These are phyloP conservation scores for Teratosphaeria viscida DNA, from an alignment of 2,329 filamentous ascomycete species.

Conservation along the genomic window DNA sequence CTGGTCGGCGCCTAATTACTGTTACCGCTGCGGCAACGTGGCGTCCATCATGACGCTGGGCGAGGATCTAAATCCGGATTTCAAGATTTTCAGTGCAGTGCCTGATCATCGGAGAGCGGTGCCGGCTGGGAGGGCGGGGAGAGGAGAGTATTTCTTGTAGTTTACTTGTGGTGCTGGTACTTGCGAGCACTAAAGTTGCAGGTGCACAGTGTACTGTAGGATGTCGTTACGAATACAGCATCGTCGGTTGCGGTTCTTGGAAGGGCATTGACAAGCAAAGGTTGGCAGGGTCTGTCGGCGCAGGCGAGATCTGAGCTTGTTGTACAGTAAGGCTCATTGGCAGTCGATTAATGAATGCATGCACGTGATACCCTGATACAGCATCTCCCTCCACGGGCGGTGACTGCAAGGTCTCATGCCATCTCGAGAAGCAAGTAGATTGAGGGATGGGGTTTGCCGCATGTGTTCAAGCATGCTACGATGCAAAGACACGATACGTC, in stretches of 20 bases:
- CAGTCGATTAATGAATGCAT: background rate
- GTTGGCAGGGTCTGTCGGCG: background rate
- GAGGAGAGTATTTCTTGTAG: constrained; percentile 43
- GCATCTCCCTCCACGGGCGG: background rate
- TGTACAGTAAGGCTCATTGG: background rate
- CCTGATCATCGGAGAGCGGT: constrained; percentile 75
- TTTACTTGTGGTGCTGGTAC: background rate
- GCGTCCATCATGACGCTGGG: constrained; percentile 81
- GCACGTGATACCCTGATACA: background rate
- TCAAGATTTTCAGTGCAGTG: constrained; percentile 87
- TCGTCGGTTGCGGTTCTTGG: background rate
- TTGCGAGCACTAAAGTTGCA: background rate
- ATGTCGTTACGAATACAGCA: background rate
- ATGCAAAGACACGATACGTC: background rate
- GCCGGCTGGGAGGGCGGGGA: constrained; percentile 49
- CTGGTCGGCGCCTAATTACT: constrained; percentile 91
- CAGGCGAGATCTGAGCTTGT: background rate
- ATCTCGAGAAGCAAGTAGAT: background rate
- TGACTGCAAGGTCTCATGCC: background rate
- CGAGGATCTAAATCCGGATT: constrained; percentile 75
- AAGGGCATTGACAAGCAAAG: background rate
- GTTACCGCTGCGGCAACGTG: constrained; percentile 88
- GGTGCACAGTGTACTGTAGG: background rate
- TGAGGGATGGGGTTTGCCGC: too few relatives aligned
- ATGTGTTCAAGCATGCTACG: background rate